Evolutionary conservation across 768 basidiomycete species (phyloP).

Genomic region (Jaapia argillacea): DNA sequence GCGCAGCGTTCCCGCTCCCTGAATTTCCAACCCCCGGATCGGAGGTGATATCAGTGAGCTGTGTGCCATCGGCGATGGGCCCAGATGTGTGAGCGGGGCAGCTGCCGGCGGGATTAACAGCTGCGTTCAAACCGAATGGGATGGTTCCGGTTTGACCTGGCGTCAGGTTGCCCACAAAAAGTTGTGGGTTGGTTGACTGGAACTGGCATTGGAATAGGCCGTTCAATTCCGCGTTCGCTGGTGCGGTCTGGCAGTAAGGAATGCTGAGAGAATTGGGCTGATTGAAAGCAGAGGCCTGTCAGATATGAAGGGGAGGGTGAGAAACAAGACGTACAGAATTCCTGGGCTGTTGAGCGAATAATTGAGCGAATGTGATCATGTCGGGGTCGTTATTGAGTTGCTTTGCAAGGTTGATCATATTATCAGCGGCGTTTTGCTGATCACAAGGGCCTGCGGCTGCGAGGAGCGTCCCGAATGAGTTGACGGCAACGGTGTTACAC

Average conservation of each 20-base stretch:
- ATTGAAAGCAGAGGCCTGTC: not conserved
- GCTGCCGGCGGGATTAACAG: constrained; percentile 35
- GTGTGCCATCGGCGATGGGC: constrained; percentile 38
- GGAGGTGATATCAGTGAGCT: constrained; percentile 26
- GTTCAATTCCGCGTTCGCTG: constrained; percentile 39
- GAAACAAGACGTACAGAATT: constrained; percentile 32
- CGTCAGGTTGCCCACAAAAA: constrained; percentile 32
- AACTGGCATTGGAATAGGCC: constrained; percentile 55
- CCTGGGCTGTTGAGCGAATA: constrained; percentile 48
- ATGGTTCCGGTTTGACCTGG: constrained; percentile 40
- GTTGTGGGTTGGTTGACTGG: constrained; percentile 30
- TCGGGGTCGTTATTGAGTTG: constrained; percentile 31
- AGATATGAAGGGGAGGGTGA: not conserved
- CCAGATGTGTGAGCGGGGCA: constrained; percentile 39
- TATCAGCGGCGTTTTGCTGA: constrained; percentile 39
- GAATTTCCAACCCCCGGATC: constrained; percentile 21
- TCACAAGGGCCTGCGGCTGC: constrained; percentile 30
- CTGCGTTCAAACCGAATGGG: constrained; percentile 33
- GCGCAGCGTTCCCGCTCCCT: not conserved
- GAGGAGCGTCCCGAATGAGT: constrained; percentile 49
- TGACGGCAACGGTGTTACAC: constrained; percentile 49
- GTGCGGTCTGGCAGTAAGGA: constrained; percentile 45
- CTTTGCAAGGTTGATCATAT: constrained; percentile 41
- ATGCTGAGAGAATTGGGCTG: constrained; percentile 34
- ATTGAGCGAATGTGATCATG: constrained; percentile 42